Evolutionary conservation across 2,329 filamentous ascomycete species (phyloP).

Genomic region (Claviceps capensis): DNA sequence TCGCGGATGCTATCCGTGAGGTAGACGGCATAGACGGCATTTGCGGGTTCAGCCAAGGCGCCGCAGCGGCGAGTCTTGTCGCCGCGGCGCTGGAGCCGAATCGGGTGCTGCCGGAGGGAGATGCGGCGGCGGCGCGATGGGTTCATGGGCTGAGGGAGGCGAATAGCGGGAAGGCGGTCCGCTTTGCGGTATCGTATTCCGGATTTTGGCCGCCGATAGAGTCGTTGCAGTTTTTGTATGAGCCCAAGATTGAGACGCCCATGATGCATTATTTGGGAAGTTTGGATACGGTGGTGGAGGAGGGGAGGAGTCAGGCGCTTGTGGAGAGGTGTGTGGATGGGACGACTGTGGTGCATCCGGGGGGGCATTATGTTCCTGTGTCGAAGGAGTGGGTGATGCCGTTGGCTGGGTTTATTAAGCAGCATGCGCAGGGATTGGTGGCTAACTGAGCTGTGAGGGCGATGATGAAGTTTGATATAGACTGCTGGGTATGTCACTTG

Average conservation of each 20-base stretch:
- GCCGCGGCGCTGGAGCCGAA: slow-evolving; percentile 52
- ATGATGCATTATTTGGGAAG: slow-evolving; percentile 72
- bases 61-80: slow-evolving; percentile 56
- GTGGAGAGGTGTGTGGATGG: slow-evolving; percentile 48
- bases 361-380: slow-evolving; percentile 80
- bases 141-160: slow-evolving; percentile 31
- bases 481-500: neutral
- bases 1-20: slow-evolving; percentile 48
- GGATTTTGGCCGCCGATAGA: slow-evolving; percentile 56
- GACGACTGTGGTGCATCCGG: slow-evolving; percentile 56
- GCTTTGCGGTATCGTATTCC: slow-evolving; percentile 64
- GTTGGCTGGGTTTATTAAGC: slow-evolving; percentile 55
- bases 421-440: slow-evolving; percentile 18
- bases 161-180: slow-evolving; percentile 35
- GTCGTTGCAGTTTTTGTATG: slow-evolving; percentile 50
- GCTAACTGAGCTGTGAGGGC: slow-evolving; percentile 13
- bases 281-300: slow-evolving; percentile 79
- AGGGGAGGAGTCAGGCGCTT: slow-evolving; percentile 53
- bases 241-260: slow-evolving; percentile 62
- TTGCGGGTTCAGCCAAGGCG: slow-evolving; percentile 74
- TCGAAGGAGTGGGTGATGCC: slow-evolving; percentile 69
- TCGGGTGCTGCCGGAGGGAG: slow-evolving; percentile 11
- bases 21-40: slow-evolving; percentile 64
- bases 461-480: neutral
- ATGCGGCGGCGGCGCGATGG: slow-evolving; percentile 25